Conservation (phyloP, 176 grass and related monocot species). For the Elaeis guineensis region DNA sequence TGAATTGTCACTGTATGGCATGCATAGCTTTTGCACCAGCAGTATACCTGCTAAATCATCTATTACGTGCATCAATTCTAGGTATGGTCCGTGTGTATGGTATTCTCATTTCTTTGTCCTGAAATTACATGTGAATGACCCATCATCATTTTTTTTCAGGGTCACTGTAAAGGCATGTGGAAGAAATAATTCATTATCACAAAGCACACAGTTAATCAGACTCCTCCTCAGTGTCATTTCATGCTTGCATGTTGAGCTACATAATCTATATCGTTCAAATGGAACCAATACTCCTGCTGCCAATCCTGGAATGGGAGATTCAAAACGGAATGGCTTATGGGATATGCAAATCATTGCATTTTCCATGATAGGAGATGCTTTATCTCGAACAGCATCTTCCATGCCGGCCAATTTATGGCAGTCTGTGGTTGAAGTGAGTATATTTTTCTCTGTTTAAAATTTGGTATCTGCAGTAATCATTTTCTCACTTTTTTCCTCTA, state of each 20-base stretch:
- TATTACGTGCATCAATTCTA: no score
- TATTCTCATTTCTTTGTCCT: no score
- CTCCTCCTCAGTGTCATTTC: constrained; percentile 55
- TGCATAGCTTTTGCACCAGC: no score
- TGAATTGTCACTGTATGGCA: no score
- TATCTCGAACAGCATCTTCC: constrained; percentile 49
- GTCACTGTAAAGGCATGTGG: constrained; percentile 44
- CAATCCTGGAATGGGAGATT: constrained; percentile 31
- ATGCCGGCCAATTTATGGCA: constrained; percentile 61
- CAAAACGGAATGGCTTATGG: constrained; percentile 42
- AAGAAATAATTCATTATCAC: constrained; percentile 44
- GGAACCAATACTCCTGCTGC: constrained; percentile 19
- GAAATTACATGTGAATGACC: no score
- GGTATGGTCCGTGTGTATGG: no score
- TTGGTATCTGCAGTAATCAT: neutral
- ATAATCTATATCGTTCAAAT: constrained; percentile 43
- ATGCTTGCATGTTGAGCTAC: constrained; percentile 57
- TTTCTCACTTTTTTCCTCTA: constrained; percentile 9
- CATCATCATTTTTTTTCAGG: constrained; percentile 21
- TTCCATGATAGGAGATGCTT: constrained; percentile 60
- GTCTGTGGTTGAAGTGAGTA: constrained; percentile 59
- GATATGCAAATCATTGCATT: constrained; percentile 75
- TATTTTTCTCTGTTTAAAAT: constrained; percentile 3
- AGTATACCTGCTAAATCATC: no score
- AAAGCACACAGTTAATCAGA: constrained; percentile 41